Evolutionary conservation across 1,284 basidiomycete genomes (phyloP), one percentile per base, ranked within the genome.

Genomic region (Marasmius fiardii): DNA sequence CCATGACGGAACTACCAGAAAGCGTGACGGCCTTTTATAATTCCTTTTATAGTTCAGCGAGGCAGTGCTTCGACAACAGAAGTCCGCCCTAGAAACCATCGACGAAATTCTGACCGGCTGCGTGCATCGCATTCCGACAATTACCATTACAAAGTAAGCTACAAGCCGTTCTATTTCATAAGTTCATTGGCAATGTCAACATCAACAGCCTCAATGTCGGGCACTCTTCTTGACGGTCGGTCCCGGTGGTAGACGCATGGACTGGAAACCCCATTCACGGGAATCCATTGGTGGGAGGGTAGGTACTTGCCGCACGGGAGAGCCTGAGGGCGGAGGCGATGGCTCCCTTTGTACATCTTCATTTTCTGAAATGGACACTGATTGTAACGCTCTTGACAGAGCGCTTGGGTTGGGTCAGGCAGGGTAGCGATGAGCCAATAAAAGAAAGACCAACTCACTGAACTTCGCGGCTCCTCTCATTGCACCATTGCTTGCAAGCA

Each of bases 401-500:
- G 71, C 64, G 55, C 79, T 49, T 8, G 28, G 28, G 18, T 16
- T n/a, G 35, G 5, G 79, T 50, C 6, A 34, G 52, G 47, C 7
- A 39, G 16, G 26, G 24, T 31, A 43, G 37, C 55, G 37, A 39
- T 31, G 43, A 11, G 23, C 31, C 16, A n/a, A 47, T n/a, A 37
- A 20, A 57, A 20, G 34, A 20, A 6, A 43, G 21, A 8, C 37
- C 20, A 35, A 65, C 75, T 64, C 57, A 79, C 77, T 74, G 74
- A 18, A 85, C 74, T 67, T 90, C 90, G 37, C 84, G 79, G 57
- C 85, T 81, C 28, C 92, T 78, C n/a, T 78, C 73, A 51, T 81
- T 79, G 41, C 82, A 82, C 87, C 90, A 95, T 20, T 79, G 78
- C 62, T 83, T 83, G 67, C 92, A 94, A 1, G 78, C 76, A 55